Evolutionary conservation across 139 green algal species (phyloP), one percentile per base, ranked within the genome.

Genomic region (Chlamydomonas schloesseri): DNA sequence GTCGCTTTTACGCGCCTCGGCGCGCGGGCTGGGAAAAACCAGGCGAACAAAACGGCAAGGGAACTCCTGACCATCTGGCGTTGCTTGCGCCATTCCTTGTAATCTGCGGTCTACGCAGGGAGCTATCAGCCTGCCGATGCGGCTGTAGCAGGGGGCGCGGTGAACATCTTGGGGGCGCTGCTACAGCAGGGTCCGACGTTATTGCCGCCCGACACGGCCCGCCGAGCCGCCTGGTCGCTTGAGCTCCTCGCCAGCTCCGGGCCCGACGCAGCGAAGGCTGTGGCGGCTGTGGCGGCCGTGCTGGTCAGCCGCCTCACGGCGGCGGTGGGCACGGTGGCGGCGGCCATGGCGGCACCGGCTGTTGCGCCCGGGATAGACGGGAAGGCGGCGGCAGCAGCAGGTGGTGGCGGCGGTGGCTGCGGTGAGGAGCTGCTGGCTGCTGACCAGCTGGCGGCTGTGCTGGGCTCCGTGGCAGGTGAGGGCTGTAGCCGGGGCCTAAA

Each of bases 401-500:
- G n/a, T n/a, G n/a, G n/a, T n/a, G n/a, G 2, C n/a, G 64, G 33
- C 21, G 42, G 29, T 20, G 60, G n/a, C 20, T 20, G 46, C 64
- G 78, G 33, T 6, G 64, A n/a, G 31, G 67, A 20, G 23, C 50
- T 76, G 46, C 79, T 85, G 31, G 31, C 28, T 23, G 79, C 65
- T n/a, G 46, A 72, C 31, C 79, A 85, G 50, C 50, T 85, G 47
- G 67, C 79, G 26, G 67, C 65, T 9, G 33, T 36, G n/a, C 11
- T 85, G 23, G 79, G 79, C 23, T 47, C 64, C 5, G 62, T 76
- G 23, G 79, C 79, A 55, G 79, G 79, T 85, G 26, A 29, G 18
- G 71, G 23, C 34, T 28, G 18, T 62, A n/a, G n/a, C n/a, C n/a
- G n/a, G n/a, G n/a, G n/a, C n/a, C n/a, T n/a, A n/a, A n/a, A n/a